Conservation (phyloP, 371 early-diverging fungal species). For the Vairimorpha necatrix region DNA sequence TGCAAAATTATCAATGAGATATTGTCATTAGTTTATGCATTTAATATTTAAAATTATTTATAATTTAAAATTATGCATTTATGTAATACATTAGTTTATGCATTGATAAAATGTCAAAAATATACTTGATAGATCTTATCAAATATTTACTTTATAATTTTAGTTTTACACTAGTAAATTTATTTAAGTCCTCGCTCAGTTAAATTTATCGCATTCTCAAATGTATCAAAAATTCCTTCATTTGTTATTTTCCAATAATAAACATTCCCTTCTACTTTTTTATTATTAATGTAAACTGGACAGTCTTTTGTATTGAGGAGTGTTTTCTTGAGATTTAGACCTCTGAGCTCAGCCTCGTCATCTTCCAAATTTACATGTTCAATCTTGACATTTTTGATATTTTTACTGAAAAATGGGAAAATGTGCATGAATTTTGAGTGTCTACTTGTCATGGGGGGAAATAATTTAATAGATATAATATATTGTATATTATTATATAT, state of each 20-base stretch:
- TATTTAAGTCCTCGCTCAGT: slow-evolving; percentile 19
- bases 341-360: slow-evolving; percentile 19
- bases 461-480: too few species aligned
- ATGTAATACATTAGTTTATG: neutral
- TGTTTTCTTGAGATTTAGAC: slow-evolving; percentile 12
- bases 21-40: neutral
- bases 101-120: neutral
- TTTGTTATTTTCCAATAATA: slow-evolving; percentile 34
- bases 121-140: neutral
- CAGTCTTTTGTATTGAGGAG: neutral
- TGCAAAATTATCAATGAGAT: neutral
- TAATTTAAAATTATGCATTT: neutral
- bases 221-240: neutral
- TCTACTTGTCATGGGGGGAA: neutral
- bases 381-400: neutral
- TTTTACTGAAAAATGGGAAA: slow-evolving; percentile 3
- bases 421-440: neutral
- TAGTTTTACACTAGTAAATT: neutral
- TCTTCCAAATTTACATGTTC: slow-evolving; percentile 9
- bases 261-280: slow-evolving; percentile 10
- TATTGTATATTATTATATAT: neutral
- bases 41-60: neutral
- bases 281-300: neutral
- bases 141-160: neutral
- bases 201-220: slow-evolving; percentile 15